Evolutionary conservation across 805 yeast species (phyloP).

Genomic region (Grigorovia jiainica): DNA sequence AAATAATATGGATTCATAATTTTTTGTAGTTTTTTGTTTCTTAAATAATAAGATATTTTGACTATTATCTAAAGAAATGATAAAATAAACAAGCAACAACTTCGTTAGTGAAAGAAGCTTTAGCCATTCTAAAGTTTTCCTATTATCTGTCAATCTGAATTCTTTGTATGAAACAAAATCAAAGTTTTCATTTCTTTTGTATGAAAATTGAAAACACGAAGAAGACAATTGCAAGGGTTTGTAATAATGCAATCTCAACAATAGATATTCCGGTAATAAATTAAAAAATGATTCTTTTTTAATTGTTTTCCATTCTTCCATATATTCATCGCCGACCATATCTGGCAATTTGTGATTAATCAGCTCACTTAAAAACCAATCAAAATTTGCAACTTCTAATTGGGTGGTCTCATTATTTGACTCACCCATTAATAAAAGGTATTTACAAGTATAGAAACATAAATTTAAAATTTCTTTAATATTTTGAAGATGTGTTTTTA

Average conservation of each 20-base stretch:
- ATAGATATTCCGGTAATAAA: conserved; percentile 12
- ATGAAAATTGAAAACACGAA: background rate
- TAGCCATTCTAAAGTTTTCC: conserved; percentile 14
- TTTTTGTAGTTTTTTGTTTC: conserved; percentile 11
- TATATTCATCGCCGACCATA: conserved; percentile 13
- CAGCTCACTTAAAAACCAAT: conserved; percentile 36
- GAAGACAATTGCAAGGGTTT: conserved; percentile 5
- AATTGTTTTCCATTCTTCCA: background rate
- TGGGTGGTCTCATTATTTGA: conserved; percentile 36
- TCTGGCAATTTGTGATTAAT: conserved; percentile 22
- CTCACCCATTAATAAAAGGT: conserved; percentile 29
- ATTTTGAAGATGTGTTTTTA: conserved; percentile 35
- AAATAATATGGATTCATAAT: conserved; percentile 8
- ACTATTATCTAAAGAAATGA: background rate
- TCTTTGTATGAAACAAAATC: conserved; percentile 9
- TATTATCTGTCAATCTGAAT: conserved; percentile 9
- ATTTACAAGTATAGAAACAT: conserved; percentile 31
- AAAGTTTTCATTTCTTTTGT: background rate
- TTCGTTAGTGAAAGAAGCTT: conserved; percentile 10
- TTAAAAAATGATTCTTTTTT: background rate
- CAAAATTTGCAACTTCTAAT: conserved; percentile 37
- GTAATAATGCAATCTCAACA: conserved; percentile 7
- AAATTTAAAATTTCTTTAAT: conserved; percentile 31
- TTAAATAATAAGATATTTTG: conserved; percentile 13
- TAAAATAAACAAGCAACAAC: conserved; percentile 12